A percentile compares a stretch with the other conserved stretches of the same genome.
phyloP scores from a whole-genome alignment of 345 rosid species.

The Linum lewisii region DNA sequence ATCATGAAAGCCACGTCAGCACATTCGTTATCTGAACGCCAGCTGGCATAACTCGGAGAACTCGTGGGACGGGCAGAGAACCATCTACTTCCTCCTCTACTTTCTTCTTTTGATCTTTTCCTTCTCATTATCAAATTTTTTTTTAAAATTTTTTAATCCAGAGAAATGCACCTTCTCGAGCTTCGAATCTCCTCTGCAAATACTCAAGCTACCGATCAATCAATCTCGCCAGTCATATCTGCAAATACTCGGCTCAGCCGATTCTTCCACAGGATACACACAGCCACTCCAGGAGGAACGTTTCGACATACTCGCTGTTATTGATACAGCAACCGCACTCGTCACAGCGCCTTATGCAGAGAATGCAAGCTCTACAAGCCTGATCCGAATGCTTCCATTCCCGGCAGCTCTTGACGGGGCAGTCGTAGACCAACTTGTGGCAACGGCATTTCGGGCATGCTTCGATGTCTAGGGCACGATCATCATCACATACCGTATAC shows the following conservation, averaged over 20 bases:
- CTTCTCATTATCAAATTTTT: not conserved
- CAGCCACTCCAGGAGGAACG: conserved; percentile 63
- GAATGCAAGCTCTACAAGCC: conserved; percentile 73
- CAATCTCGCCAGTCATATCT: conserved; percentile 24
- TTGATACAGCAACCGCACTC: conserved; percentile 85
- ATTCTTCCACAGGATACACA: conserved; percentile 53
- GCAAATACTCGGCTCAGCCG: conserved; percentile 17
- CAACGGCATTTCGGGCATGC: conserved; percentile 77
- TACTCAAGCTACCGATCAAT: not conserved
- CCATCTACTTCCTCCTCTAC: not conserved
- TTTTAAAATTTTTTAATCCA: not conserved
- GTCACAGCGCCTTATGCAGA: conserved; percentile 70
- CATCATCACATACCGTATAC: conserved; percentile 63
- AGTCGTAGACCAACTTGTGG: conserved; percentile 73
- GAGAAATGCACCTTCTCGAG: no score
- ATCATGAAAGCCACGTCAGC: no score
- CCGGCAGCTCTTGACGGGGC: conserved; percentile 74
- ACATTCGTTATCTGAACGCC: no score
- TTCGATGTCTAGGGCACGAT: conserved; percentile 70
- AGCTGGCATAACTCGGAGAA: no score
- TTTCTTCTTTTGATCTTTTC: not conserved
- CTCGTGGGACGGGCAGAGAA: no score
- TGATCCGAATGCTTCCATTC: conserved; percentile 30
- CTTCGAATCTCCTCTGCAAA: no score
- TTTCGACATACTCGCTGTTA: conserved; percentile 74